Percentiles rank a stretch among this genome's conserved stretches.
phyloP scores from a whole-genome alignment of 2,329 filamentous ascomycete genomes.

The Penicillium expansum region DNA sequence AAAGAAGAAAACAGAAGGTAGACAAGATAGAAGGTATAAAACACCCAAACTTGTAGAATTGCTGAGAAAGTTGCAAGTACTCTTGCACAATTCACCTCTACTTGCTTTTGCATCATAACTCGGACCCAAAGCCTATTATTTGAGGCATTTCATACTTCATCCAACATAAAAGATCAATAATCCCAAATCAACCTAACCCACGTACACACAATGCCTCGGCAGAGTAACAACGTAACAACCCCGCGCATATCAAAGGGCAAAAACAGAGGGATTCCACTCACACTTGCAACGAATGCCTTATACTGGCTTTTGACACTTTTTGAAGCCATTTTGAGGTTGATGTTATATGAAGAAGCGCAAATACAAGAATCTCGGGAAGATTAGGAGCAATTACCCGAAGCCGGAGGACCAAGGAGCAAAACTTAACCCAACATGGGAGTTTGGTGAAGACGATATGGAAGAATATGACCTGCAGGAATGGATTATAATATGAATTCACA shows the following conservation, averaged over 20 bases:
- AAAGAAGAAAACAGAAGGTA: background rate
- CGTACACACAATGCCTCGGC: background rate
- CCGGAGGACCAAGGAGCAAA: conserved; percentile 7
- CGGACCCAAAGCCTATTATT: background rate
- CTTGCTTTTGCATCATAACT: background rate
- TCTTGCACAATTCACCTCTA: background rate
- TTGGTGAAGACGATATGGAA: background rate
- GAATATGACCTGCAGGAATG: conserved; percentile 1
- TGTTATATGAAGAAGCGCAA: conserved; percentile 3
- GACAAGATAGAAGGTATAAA: background rate
- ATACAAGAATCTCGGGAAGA: conserved; percentile 17
- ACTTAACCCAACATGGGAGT: conserved; percentile 12
- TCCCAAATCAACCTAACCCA: background rate
- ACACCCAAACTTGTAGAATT: background rate
- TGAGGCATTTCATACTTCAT: background rate
- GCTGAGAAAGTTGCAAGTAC: background rate
- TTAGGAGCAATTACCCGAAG: conserved; percentile 20
- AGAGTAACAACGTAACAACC: background rate
- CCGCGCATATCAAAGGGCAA: background rate
- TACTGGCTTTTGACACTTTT: conserved; percentile 21
- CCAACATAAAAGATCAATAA: background rate
- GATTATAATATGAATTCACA: background rate
- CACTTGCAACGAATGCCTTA: conserved; percentile 27
- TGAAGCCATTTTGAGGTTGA: conserved; percentile 19
- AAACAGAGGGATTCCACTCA: conserved; percentile 14